Evolutionary conservation across 495 filamentous ascomycete genomes (phyloP).

Genomic region (Pyrenopolyporus hunteri): DNA sequence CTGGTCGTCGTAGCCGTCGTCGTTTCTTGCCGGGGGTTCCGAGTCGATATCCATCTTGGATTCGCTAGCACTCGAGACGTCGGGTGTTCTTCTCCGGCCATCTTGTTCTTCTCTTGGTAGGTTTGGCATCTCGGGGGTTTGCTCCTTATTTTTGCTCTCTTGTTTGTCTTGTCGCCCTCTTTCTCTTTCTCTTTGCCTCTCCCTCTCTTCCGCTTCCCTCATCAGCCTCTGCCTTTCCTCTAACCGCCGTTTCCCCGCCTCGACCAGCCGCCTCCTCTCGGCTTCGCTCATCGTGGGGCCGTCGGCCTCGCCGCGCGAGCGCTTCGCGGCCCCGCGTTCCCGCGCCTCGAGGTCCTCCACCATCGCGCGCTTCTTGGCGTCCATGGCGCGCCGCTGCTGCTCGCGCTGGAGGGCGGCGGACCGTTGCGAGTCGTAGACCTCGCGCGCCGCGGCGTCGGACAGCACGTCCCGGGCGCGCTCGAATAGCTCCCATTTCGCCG

Average conservation of each 20-base stretch:
- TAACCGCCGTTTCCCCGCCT: constrained; percentile 47
- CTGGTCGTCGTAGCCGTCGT: constrained; percentile 43
- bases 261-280: constrained; percentile 41
- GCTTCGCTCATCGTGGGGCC: constrained; percentile 42
- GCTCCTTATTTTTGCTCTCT: neutral
- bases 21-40: constrained; percentile 9
- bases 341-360: constrained; percentile 46
- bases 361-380: constrained; percentile 40
- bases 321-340: constrained; percentile 38
- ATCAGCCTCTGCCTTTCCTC: constrained; percentile 46
- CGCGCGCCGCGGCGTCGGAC: constrained; percentile 45
- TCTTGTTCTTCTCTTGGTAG: neutral
- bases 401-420: constrained; percentile 48
- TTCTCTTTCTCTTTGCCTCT: constrained; percentile 36
- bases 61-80: neutral
- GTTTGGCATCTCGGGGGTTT: neutral
- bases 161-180: constrained; percentile 7
- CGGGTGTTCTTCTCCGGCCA: neutral
- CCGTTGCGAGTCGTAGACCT: constrained; percentile 50
- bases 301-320: constrained; percentile 32
- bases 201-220: constrained; percentile 51
- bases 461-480: constrained; percentile 55
- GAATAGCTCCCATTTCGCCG: constrained; percentile 53
- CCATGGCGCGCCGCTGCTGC: constrained; percentile 39
- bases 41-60: constrained; percentile 19